These are phyloP conservation scores for Alternaria ventricosa DNA, from an alignment of 2,329 filamentous ascomycete genomes.

Conservation along the genomic window DNA sequence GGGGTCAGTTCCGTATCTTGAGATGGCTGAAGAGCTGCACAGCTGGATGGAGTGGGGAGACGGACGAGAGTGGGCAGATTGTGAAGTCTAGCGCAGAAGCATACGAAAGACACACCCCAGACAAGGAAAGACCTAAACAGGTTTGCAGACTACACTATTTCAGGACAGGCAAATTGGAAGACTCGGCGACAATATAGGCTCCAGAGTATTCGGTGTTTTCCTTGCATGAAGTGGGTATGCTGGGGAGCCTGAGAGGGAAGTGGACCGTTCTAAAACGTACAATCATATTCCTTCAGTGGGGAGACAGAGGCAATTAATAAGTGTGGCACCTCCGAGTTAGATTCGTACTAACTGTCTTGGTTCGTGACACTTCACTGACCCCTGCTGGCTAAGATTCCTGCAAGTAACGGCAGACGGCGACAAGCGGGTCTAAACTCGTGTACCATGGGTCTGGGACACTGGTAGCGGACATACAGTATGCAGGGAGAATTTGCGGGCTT, in stretches of 20 bases:
- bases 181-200: no score
- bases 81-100: neutral
- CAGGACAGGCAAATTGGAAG: no score
- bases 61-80: neutral
- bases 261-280: no score
- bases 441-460: neutral
- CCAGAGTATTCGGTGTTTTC: no score
- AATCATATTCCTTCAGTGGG: no score
- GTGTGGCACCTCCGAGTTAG: no score
- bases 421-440: neutral
- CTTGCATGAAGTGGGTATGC: no score
- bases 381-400: neutral
- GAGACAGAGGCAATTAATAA: neutral
- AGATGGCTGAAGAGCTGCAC: neutral
- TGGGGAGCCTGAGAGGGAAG: no score
- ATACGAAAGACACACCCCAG: no score
- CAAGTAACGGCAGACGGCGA: neutral
- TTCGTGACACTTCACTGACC: neutral
- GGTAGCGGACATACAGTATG: neutral
- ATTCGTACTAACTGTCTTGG: neutral
- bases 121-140: no score
- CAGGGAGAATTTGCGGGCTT: neutral
- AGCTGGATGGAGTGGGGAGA: neutral
- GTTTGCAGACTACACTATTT: no score
- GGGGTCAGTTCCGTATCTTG: neutral